These are phyloP conservation scores for Puccinia triticina DNA, from an alignment of 1,284 basidiomycete species.

Conservation along the genomic window DNA sequence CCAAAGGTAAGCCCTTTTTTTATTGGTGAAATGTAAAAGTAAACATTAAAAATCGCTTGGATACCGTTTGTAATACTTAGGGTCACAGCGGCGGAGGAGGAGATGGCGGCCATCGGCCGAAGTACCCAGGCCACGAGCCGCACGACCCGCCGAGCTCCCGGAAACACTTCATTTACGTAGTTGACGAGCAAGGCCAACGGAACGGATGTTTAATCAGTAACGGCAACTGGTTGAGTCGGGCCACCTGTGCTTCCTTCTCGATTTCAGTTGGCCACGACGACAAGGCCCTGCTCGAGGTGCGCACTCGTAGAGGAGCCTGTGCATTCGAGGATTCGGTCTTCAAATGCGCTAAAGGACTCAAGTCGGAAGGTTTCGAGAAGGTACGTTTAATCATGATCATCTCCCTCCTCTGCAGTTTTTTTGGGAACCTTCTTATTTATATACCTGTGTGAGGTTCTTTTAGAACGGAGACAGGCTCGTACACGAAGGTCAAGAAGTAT, in stretches of 20 bases:
- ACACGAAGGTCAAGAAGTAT: constrained; percentile 42
- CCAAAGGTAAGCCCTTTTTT: constrained; percentile 29
- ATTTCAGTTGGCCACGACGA: constrained; percentile 1
- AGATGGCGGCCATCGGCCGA: constrained; percentile 19
- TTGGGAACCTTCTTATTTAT: neutral
- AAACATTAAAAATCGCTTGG: neutral
- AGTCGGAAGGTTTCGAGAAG: constrained; percentile 24
- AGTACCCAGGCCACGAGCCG: constrained; percentile 32
- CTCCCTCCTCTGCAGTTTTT: neutral
- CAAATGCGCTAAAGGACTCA: constrained; percentile 24
- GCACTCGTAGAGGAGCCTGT: constrained; percentile 36
- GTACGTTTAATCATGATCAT: neutral
- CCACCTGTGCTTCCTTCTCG: constrained; percentile 39
- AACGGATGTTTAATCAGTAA: constrained; percentile 48
- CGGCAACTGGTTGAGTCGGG: constrained; percentile 41
- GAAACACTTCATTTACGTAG: constrained; percentile 43
- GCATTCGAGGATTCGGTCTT: constrained; percentile 18
- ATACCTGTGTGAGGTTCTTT: neutral
- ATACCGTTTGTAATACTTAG: neutral
- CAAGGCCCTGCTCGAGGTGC: constrained; percentile 11
- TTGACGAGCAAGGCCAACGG: constrained; percentile 19
- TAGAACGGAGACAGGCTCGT: constrained; percentile 26
- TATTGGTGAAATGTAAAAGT: neutral
- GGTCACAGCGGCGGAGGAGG: constrained; percentile 30
- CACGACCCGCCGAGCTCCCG: neutral